Evolutionary conservation across 73 alveolate genomes (phyloP).

Genomic region (Uronychia binucleata): DNA sequence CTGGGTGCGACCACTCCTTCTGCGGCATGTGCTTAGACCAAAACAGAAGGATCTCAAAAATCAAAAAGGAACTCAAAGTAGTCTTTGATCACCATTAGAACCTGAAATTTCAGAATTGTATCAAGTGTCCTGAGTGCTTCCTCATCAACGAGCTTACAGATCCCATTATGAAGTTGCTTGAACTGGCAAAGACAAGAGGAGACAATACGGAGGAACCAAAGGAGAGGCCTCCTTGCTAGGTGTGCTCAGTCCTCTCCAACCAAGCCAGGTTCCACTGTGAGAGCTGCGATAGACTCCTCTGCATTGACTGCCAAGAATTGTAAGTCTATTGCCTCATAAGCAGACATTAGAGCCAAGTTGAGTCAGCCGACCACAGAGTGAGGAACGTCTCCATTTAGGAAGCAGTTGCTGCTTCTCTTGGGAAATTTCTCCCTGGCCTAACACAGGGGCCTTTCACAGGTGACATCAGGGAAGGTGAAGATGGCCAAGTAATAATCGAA

Average conservation of each 20-base stretch:
- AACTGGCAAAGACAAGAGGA: conserved; percentile 12
- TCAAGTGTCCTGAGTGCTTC: conserved; percentile 40
- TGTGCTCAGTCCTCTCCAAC: conserved; percentile 9
- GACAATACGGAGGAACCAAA: conserved; percentile 10
- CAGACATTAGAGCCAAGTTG: not conserved
- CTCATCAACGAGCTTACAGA: conserved; percentile 6
- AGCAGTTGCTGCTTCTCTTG: not conserved
- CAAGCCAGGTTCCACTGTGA: conserved; percentile 33
- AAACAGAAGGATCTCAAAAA: conserved; percentile 27
- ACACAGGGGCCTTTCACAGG: not conserved
- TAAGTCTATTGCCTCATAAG: not conserved
- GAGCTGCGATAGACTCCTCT: conserved; percentile 36
- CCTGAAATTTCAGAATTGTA: conserved; percentile 2
- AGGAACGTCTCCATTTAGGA: not conserved
- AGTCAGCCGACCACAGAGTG: not conserved
- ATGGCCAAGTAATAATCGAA: not conserved
- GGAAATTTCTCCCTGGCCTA: not conserved
- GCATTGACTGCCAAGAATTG: conserved; percentile 31
- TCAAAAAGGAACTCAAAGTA: conserved; percentile 32
- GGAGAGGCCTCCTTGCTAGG: conserved; percentile 41
- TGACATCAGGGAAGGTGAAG: not conserved
- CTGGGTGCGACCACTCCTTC: conserved; percentile 26
- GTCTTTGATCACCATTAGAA: not conserved
- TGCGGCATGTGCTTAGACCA: conserved; percentile 24
- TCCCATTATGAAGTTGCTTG: conserved; percentile 7